Evolutionary conservation across 495 filamentous ascomycete genomes (phyloP), one percentile per base, ranked within the genome.

Genomic region (Letharia lupina): DNA sequence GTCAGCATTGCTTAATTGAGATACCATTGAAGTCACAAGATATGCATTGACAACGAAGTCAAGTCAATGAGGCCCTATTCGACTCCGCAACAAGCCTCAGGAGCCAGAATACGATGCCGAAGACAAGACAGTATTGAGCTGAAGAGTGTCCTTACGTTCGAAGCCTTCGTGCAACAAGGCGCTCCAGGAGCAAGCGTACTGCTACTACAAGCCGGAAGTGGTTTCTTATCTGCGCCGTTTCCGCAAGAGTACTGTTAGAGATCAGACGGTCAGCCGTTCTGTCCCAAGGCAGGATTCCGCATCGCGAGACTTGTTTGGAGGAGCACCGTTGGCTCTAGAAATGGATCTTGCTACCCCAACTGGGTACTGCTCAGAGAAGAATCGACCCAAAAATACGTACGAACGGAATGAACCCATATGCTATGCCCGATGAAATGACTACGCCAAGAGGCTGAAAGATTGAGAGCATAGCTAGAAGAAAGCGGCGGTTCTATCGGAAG

Each of bases 371-470:
- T 33, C 11, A 33, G 11, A 10, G 28, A 54, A 13, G 12, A 54
- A 31, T 33, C 23, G 15, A 31, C 1, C 9, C 50, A 15, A 5
- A 31, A 54, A 54, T 54, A 54, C 50, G 28, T 54, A 54, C 50
- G 40, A 64, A 64, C 3, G 75, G 77, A 44, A 78, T 74, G 67
- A 77, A 78, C 7, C 75, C 79, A 60, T 80, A 82, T 3, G 80
- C 79, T 58, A 81, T 76, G 35, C 71, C 79, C 6, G 65, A 73
- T 65, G 68, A 73, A 47, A 81, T 60, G 15, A 79, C 76, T 3
- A 81, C 78, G 3, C 80, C 80, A 57, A 81, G 71, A 7, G 80
- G 80, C 62, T 81, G 80, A 61, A 80, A 82, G 31, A 82, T 71
- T 2, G 78, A 80, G 4, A 82, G 78, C 9, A 80, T 65, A 2